Percentiles rank a stretch among this genome's conserved stretches.
These are phyloP conservation scores for Groenewaldozyma tartarivorans DNA, from an alignment of 805 yeast genomes.

Conservation along the genomic window DNA sequence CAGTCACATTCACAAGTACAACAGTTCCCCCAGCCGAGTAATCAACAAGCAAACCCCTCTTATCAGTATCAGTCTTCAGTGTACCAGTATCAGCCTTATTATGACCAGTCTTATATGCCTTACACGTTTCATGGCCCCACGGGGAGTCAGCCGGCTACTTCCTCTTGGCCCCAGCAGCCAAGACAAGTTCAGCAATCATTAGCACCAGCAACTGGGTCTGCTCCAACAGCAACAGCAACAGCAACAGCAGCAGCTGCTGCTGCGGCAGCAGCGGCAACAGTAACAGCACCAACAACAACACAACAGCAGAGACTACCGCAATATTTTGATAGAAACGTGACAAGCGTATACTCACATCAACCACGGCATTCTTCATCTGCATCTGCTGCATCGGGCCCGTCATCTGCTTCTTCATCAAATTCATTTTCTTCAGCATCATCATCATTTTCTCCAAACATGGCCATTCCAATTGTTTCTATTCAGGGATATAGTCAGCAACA, in stretches of 20 bases:
- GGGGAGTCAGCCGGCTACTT: background rate
- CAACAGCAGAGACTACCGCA: too few relatives aligned
- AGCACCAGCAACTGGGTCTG: conserved; percentile 2
- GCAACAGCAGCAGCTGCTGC: conserved; percentile 9
- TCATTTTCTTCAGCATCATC: too few relatives aligned
- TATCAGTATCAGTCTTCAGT: background rate
- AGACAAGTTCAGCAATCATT: background rate
- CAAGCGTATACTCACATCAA: too few relatives aligned
- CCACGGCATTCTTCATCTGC: too few relatives aligned
- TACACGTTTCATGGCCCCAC: background rate
- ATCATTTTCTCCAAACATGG: too few relatives aligned
- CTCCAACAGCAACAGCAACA: conserved; percentile 4
- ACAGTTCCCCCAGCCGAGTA: too few relatives aligned
- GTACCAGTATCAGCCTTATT: background rate
- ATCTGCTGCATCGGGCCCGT: too few relatives aligned
- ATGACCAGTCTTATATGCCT: background rate
- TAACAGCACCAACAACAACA: background rate
- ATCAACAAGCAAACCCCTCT: background rate
- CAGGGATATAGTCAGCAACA: too few relatives aligned
- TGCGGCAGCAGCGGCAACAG: conserved; percentile 9
- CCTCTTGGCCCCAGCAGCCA: background rate
- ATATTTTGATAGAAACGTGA: too few relatives aligned
- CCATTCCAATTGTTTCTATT: too few relatives aligned
- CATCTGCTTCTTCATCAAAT: too few relatives aligned
- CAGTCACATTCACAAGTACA: too few relatives aligned